phyloP scores from a whole-genome alignment of 768 basidiomycete genomes.

The Sarcodon aspratus region DNA sequence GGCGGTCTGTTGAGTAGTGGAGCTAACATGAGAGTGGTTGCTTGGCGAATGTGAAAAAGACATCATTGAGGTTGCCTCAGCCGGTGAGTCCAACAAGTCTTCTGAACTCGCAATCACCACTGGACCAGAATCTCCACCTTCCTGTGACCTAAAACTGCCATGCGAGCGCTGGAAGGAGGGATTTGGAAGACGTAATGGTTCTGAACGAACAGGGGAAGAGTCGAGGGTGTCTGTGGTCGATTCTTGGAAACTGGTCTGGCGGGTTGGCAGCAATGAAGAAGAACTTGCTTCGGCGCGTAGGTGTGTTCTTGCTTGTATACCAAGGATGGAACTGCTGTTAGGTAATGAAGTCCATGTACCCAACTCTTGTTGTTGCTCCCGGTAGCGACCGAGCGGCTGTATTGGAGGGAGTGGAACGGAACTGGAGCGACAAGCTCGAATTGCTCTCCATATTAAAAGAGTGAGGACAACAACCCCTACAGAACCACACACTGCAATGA shows the following conservation, averaged over 20 bases:
- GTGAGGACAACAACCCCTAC: conserved; percentile 28
- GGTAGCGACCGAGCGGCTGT: conserved; percentile 53
- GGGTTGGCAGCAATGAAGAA: conserved; percentile 2
- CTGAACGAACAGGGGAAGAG: conserved; percentile 8
- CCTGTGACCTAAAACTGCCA: not conserved
- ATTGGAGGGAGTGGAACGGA: conserved; percentile 48
- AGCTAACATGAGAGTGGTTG: conserved; percentile 2
- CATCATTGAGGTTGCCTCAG: conserved; percentile 5
- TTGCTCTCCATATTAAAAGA: conserved; percentile 25
- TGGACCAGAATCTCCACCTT: too few relatives aligned
- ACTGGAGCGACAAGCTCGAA: conserved; percentile 18
- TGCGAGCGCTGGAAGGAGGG: not conserved
- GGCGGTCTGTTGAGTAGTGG: conserved; percentile 7
- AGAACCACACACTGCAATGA: conserved; percentile 34
- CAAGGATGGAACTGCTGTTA: conserved; percentile 14
- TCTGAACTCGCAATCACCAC: too few relatives aligned
- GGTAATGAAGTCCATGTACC: conserved; percentile 17
- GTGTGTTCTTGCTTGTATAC: conserved; percentile 14
- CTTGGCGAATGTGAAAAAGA: conserved; percentile 6
- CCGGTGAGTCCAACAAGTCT: too few relatives aligned
- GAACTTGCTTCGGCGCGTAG: not conserved
- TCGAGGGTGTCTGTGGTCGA: conserved; percentile 11
- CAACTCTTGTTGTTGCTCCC: conserved; percentile 37
- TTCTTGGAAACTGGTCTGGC: conserved; percentile 3
- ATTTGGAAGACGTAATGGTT: not conserved